phyloP scores from a whole-genome alignment of 106 monocot species.

The Platanthera zijinensis region DNA sequence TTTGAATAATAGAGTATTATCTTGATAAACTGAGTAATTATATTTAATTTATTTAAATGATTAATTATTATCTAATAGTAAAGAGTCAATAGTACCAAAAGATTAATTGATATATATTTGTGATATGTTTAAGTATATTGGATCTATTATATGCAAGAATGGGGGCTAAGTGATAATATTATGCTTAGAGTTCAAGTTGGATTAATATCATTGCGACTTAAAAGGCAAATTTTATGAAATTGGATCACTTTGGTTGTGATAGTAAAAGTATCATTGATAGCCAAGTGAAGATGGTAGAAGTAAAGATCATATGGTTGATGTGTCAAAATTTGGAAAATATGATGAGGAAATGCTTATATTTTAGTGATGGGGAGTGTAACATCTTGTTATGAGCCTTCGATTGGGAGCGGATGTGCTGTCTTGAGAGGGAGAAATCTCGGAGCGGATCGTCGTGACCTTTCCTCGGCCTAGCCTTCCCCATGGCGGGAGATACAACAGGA shows the following conservation, averaged over 20 bases:
- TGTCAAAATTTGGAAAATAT: neutral
- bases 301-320: neutral
- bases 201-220: neutral
- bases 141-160: no score
- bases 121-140: neutral
- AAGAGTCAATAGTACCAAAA: neutral
- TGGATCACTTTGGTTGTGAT: neutral
- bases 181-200: no score
- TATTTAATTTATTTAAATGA: no score
- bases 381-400: neutral
- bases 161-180: no score
- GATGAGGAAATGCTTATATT: neutral
- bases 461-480: no score
- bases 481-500: no score
- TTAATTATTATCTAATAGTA: no score
- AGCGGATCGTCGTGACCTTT: no score
- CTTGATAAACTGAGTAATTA: no score
- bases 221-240: neutral
- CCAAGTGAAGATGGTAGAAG: neutral
- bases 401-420: no score
- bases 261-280: neutral
- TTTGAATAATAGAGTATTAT: no score
- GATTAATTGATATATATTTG: neutral
- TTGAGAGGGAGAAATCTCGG: no score
- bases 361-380: neutral